Evolutionary conservation across 2,329 filamentous ascomycete species (phyloP).

Genomic region (Didymella pinodella): DNA sequence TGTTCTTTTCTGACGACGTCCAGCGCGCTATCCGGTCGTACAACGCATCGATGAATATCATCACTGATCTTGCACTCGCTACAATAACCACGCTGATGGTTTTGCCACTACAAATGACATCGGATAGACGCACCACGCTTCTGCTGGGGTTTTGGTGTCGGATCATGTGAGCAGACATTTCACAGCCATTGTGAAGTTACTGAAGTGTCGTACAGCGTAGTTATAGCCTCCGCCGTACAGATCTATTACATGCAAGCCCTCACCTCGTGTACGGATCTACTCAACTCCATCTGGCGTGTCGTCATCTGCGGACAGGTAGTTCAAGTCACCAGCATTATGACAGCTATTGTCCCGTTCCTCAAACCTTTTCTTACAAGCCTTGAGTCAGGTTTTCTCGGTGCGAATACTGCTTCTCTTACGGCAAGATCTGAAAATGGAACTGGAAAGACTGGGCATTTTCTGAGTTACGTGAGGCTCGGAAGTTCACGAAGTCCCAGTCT

Average conservation of each 20-base stretch:
- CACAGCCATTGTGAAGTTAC: neutral
- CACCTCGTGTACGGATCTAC: neutral
- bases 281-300: neutral
- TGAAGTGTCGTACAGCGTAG: neutral
- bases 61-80: neutral
- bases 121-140: neutral
- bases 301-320: neutral
- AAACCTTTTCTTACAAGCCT: neutral
- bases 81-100: neutral
- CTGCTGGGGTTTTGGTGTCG: neutral
- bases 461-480: neutral
- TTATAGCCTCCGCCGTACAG: neutral
- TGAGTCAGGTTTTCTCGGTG: neutral
- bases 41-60: neutral
- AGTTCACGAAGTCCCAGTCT: neutral
- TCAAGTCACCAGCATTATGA: neutral
- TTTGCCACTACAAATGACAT: neutral
- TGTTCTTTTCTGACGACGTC: neutral
- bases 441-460: neutral
- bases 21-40: neutral
- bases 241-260: neutral
- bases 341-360: neutral
- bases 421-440: neutral
- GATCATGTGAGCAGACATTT: neutral
- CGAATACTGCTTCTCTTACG: neutral